phyloP scores from a whole-genome alignment of 345 rosid genomes.

The Eucalyptus cloeziana region DNA sequence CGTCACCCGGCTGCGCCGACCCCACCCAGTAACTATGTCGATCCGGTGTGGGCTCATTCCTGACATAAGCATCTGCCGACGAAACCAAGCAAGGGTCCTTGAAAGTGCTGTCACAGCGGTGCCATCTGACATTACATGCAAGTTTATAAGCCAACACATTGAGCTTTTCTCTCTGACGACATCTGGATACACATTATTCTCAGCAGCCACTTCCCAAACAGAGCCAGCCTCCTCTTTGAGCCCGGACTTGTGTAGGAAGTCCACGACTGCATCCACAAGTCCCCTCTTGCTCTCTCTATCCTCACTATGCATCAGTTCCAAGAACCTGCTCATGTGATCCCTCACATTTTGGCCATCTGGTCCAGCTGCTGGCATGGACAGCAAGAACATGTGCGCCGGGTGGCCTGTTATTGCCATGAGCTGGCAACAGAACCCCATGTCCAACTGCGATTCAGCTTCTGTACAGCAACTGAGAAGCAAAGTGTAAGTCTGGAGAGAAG shows the following conservation, averaged over 20 bases:
- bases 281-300: constrained; percentile 98
- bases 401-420: constrained; percentile 80
- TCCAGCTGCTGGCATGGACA: constrained; percentile 68
- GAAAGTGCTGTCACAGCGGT: constrained; percentile 80
- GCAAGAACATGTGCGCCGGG: constrained; percentile 73
- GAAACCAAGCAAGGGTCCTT: constrained; percentile 88
- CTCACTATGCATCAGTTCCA: constrained; percentile 88
- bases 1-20: constrained; percentile 81
- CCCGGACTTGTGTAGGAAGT: constrained; percentile 89
- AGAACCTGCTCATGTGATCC: constrained; percentile 58
- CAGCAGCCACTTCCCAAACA: constrained; percentile 89
- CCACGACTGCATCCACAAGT: constrained; percentile 75
- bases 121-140: constrained; percentile 96
- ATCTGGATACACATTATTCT: constrained; percentile 77
- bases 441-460: constrained; percentile 52
- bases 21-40: constrained; percentile 96
- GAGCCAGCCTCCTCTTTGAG: constrained; percentile 89
- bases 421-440: constrained; percentile 63
- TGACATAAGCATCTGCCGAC: constrained; percentile 50
- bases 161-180: constrained; percentile 68
- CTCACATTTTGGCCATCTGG: constrained; percentile 88
- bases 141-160: constrained; percentile 85
- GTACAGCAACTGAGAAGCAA: constrained; percentile 87
- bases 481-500: constrained; percentile 81
- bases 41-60: constrained; percentile 65